These are phyloP conservation scores for Acanthamoeba culbertsoni DNA, from an alignment of 208 protist species.

Conservation along the genomic window DNA sequence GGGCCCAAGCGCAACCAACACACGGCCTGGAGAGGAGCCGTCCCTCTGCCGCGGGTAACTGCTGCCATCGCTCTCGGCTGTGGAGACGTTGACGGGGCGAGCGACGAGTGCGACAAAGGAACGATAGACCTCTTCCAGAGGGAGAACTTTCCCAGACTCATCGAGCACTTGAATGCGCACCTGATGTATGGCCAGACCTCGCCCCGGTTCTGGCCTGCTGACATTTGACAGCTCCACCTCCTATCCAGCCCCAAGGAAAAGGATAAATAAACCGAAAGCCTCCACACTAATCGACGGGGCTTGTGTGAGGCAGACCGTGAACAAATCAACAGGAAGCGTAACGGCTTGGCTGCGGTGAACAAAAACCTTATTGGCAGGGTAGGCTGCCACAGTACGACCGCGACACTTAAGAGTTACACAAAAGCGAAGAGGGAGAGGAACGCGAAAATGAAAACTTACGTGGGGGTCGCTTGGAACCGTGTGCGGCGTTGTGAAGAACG, in stretches of 20 bases:
- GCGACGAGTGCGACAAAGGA: not conserved
- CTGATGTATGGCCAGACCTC: not conserved
- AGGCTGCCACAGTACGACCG: no score
- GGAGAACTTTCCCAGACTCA: not conserved
- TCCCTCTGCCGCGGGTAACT: not conserved
- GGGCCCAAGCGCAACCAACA: not conserved
- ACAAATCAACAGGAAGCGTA: no score
- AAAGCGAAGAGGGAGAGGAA: not conserved
- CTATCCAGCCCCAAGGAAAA: not conserved
- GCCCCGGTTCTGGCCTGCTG: not conserved
- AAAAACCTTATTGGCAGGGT: no score
- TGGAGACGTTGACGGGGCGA: not conserved
- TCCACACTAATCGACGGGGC: no score
- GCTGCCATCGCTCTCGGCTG: not conserved
- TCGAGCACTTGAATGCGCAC: not conserved
- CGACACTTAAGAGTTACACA: not conserved
- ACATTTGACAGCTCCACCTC: not conserved
- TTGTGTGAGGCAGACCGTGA: no score
- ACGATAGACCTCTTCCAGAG: not conserved
- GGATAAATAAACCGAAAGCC: not conserved
- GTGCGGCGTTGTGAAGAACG: not conserved
- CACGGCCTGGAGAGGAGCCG: not conserved
- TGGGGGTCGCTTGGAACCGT: not conserved
- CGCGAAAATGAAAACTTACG: not conserved
- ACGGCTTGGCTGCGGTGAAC: no score